Conservation (phyloP, 495 filamentous ascomycete species). For the Acidomyces sp. region DNA sequence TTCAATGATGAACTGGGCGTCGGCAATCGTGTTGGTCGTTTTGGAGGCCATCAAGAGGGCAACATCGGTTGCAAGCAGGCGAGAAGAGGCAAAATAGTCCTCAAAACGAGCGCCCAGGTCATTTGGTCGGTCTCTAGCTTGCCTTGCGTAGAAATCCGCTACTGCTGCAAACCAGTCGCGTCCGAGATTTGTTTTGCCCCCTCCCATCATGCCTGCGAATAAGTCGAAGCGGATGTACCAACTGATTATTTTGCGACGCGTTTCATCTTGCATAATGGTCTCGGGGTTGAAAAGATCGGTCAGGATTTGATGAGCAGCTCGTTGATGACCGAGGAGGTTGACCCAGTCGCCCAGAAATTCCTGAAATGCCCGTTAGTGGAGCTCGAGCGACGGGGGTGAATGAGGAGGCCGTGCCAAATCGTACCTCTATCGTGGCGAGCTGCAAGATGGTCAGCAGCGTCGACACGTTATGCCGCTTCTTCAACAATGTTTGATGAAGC, state of each 20-base stretch:
- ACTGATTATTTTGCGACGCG: constrained; percentile 55
- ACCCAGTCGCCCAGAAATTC: constrained; percentile 92
- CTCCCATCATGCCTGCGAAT: constrained; percentile 68
- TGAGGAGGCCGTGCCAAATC: constrained; percentile 5
- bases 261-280: constrained; percentile 54
- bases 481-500: constrained; percentile 57
- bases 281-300: constrained; percentile 65
- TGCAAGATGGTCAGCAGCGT: constrained; percentile 83
- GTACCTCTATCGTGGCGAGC: constrained; percentile 85
- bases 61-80: constrained; percentile 69
- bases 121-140: constrained; percentile 45
- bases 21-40: constrained; percentile 45
- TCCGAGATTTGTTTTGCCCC: constrained; percentile 56
- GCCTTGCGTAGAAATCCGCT: constrained; percentile 47
- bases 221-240: constrained; percentile 92
- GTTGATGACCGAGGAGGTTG: constrained; percentile 83
- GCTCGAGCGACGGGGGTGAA: background rate
- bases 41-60: constrained; percentile 60
- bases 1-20: constrained; percentile 51
- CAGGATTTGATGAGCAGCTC: constrained; percentile 71
- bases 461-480: constrained; percentile 54
- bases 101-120: constrained; percentile 54
- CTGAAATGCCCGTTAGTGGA: constrained; percentile 38
- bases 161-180: constrained; percentile 67
- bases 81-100: constrained; percentile 47